A percentile compares a stretch with the other conserved stretches of the same genome.
These are phyloP conservation scores for Colletotrichum eremochloae DNA, from an alignment of 2,329 filamentous ascomycete species.

Conservation along the genomic window DNA sequence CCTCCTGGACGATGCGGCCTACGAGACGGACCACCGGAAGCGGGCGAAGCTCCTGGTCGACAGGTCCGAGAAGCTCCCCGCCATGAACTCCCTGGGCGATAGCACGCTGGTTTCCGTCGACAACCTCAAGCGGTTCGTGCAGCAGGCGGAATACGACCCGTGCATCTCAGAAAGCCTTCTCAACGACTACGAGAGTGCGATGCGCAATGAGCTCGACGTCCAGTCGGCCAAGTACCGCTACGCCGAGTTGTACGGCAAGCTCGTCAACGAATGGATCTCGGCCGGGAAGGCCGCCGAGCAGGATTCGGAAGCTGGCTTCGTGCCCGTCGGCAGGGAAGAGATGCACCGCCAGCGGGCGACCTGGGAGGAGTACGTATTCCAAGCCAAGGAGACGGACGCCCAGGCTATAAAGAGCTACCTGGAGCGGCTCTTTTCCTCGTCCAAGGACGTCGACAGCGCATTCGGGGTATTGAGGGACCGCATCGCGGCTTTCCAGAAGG, in stretches of 20 bases:
- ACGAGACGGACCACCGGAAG: constrained; percentile 47
- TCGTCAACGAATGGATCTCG: constrained; percentile 68
- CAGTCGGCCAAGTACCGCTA: constrained; percentile 68
- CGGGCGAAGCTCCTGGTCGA: constrained; percentile 52
- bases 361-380: constrained; percentile 71
- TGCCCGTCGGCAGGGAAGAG: constrained; percentile 64
- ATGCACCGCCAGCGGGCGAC: constrained; percentile 65
- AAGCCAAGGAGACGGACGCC: constrained; percentile 59
- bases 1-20: constrained; percentile 51
- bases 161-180: constrained; percentile 63
- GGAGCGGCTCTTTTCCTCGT: constrained; percentile 59
- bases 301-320: constrained; percentile 54
- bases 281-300: constrained; percentile 49
- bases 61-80: constrained; percentile 52
- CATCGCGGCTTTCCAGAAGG: constrained; percentile 54
- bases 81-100: constrained; percentile 48
- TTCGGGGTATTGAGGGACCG: constrained; percentile 57
- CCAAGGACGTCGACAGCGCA: constrained; percentile 55
- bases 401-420: constrained; percentile 64
- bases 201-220: constrained; percentile 62
- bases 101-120: constrained; percentile 49
- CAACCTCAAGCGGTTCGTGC: constrained; percentile 65
- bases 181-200: constrained; percentile 58
- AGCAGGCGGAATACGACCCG: constrained; percentile 66
- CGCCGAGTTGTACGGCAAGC: constrained; percentile 66